These are phyloP conservation scores for Mediolabrus comicus DNA, from an alignment of 108 stramenopile species.

Conservation along the genomic window DNA sequence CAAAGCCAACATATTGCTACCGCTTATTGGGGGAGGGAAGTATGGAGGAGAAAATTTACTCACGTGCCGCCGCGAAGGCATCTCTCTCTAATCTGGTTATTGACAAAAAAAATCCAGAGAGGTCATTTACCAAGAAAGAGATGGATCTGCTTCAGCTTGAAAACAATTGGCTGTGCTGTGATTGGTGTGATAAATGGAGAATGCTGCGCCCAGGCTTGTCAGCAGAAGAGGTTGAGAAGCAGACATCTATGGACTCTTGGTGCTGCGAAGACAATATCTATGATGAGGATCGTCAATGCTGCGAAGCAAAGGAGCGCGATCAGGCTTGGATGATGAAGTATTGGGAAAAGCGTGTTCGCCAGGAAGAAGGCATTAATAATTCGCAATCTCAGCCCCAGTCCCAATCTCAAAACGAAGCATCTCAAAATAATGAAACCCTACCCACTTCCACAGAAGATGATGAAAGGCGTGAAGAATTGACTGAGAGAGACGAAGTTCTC, in stretches of 20 bases:
- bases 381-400: too few species aligned
- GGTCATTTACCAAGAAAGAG: slow-evolving; percentile 58
- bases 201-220: slow-evolving; percentile 26
- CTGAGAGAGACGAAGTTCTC: slow-evolving; percentile 5
- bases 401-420: slow-evolving; percentile 1
- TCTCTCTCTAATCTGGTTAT: slow-evolving; percentile 61
- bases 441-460: not conserved
- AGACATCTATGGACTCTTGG: slow-evolving; percentile 34
- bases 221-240: slow-evolving; percentile 2
- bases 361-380: slow-evolving; percentile 1
- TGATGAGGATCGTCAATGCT: slow-evolving; percentile 1
- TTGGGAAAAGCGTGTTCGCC: slow-evolving; percentile 2
- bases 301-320: slow-evolving; percentile 3
- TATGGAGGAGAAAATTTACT: slow-evolving; percentile 81
- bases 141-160: slow-evolving; percentile 46
- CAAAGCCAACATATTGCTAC: slow-evolving; percentile 65
- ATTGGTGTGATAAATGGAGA: slow-evolving; percentile 59
- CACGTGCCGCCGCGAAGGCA: slow-evolving; percentile 60
- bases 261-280: slow-evolving; percentile 36
- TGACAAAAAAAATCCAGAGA: slow-evolving; percentile 56
- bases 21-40: slow-evolving; percentile 74
- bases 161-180: slow-evolving; percentile 59
- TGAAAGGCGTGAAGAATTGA: not conserved
- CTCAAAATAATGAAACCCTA: not conserved
- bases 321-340: slow-evolving; percentile 1